phyloP scores from a whole-genome alignment of 345 rosid species.

The Citrus reticulata region DNA sequence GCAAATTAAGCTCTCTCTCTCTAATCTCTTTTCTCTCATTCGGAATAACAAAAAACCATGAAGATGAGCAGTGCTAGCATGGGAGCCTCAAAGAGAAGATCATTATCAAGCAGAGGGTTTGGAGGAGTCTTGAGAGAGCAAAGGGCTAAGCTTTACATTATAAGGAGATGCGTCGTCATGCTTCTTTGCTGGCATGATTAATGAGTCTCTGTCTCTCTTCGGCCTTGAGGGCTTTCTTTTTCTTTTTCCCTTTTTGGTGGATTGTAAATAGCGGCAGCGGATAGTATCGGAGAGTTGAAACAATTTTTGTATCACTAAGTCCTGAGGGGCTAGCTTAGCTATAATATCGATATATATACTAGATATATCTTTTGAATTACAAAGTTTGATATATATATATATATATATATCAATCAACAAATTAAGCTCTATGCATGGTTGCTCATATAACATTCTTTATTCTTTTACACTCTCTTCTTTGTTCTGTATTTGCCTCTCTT shows the following conservation, averaged over 20 bases:
- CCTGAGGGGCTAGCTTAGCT: constrained; percentile 6
- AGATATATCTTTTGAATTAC: neutral
- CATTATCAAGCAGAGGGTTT: constrained; percentile 53
- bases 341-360: constrained; percentile 6
- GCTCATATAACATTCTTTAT: neutral
- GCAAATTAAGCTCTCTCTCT: neutral
- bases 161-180: constrained; percentile 85
- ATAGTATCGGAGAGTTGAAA: constrained; percentile 1
- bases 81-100: constrained; percentile 66
- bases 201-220: neutral
- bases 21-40: neutral
- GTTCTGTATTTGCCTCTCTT: neutral
- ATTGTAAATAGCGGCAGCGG: constrained; percentile 36
- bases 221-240: neutral
- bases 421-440: neutral
- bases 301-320: constrained; percentile 26
- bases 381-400: neutral
- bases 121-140: constrained; percentile 77
- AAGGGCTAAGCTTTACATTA: constrained; percentile 78
- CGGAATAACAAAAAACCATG: constrained; percentile 25
- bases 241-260: constrained; percentile 15
- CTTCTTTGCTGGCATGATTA: constrained; percentile 82
- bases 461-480: neutral
- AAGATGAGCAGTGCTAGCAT: constrained; percentile 46
- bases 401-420: neutral